Conservation (phyloP, 2,329 filamentous ascomycete species). For the Sclerotinia glacialis region DNA sequence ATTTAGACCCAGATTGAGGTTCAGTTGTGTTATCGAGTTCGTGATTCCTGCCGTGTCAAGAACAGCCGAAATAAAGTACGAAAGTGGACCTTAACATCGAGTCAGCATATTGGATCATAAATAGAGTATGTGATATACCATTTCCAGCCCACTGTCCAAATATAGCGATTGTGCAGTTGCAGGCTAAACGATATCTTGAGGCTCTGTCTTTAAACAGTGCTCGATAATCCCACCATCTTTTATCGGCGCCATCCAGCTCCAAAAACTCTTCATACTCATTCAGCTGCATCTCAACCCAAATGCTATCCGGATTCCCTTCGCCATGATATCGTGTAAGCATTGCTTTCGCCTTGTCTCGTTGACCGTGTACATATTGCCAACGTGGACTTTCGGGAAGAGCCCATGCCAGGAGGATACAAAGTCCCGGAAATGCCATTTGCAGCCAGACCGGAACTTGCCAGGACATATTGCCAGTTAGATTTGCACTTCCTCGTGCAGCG, state of each 20-base stretch:
- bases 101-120: conserved; percentile 17
- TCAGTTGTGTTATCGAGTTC: conserved; percentile 48
- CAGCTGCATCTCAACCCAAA: conserved; percentile 51
- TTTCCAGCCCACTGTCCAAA: conserved; percentile 52
- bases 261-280: conserved; percentile 50
- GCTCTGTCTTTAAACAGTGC: conserved; percentile 50
- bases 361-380: conserved; percentile 43
- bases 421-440: conserved; percentile 50
- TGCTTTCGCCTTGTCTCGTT: conserved; percentile 40
- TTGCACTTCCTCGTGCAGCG: conserved; percentile 50
- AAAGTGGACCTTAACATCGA: conserved; percentile 36
- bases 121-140: conserved; percentile 20
- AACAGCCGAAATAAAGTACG: conserved; percentile 54
- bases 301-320: conserved; percentile 49
- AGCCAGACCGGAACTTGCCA: conserved; percentile 53
- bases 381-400: conserved; percentile 49
- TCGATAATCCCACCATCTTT: conserved; percentile 55
- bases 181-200: conserved; percentile 49
- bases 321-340: conserved; percentile 51
- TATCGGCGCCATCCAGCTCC: conserved; percentile 50
- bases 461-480: conserved; percentile 40
- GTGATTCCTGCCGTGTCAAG: conserved; percentile 50
- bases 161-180: conserved; percentile 49
- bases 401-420: conserved; percentile 46
- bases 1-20: conserved; percentile 53